Evolutionary conservation across 2,329 filamentous ascomycete genomes (phyloP), one percentile per base, ranked within the genome.

Genomic region (Sphaerostilbella broomeana): DNA sequence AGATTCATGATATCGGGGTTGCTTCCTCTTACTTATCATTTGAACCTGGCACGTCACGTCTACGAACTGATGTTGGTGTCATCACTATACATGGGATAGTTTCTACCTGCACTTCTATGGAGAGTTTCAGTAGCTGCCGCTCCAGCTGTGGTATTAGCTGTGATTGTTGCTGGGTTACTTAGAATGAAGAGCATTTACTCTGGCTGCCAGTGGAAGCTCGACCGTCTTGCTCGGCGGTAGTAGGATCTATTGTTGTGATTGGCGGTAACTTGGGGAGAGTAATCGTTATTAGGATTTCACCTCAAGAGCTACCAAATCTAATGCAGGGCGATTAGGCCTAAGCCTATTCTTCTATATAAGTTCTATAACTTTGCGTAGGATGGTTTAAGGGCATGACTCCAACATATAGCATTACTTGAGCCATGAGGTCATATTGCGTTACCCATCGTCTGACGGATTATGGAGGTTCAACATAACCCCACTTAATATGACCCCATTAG

Each of bases 201-300:
- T 47, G 44, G 47, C 16, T 49, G 30, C 42, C 42, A 33, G 10
- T 27, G n/a, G 47, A 46, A 17, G 43, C 40, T 42, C 41, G 43
- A 26, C 15, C 34, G 12, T 7, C 5, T 13, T 16, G 11, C 5
- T 32, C 11, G 8, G 38, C 31, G 22, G 17, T 40, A 3, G 13
- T 16, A 11, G 20, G 26, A 20, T 35, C 19, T n/a, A 47, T 30
- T 18, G 19, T 47, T 16, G 40, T 31, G 18, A 34, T 45, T 20
- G 39, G 39, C 29, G 42, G 38, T n/a, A 8, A 4, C 11, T 47
- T 30, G 29, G 48, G 46, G 22, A 31, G 35, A 37, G 40, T 47
- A 7, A 32, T 44, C n/a, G 30, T 46, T 18, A 38, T 49, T 27
- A 26, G 30, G 27, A 37, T 46, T 32, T 35, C 28, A 27, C 4